Evolutionary conservation across 495 filamentous ascomycete species (phyloP), one percentile per base, ranked within the genome.

Genomic region (Pyronema omphalodes): DNA sequence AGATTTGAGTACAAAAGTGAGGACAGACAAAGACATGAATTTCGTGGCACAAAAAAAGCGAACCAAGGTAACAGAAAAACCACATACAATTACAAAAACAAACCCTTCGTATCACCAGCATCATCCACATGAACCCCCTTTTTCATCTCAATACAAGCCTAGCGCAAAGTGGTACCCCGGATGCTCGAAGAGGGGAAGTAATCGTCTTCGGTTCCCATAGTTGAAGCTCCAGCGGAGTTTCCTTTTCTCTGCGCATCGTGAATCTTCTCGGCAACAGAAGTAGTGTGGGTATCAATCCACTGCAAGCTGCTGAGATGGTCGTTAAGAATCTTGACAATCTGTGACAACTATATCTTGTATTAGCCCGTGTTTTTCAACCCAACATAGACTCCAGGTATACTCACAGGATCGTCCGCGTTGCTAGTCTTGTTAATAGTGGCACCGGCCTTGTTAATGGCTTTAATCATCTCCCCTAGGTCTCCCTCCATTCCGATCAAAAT

Each of bases 261-360:
- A 29, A 65, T 65, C 18, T 62, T 65, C 53, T 65, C 62, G 11
- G 53, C 52, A 12, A 54, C 40, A 15, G 23, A 23, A 43, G 52
- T 51, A 29, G 60, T 60, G n/a, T 60, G 62, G 7, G 34, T 76
- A 66, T 98, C 89, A 65, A 98, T 93, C 71, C 81, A 79, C 69
- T 95, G 88, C 46, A 98, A 73, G 62, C 89, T 83, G 12, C 77
- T 74, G 39, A 96, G 77, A 66, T 98, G 91, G 43, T 83, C 77
- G 66, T 98, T 98, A 53, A 98, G 79, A 41, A 98, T 86, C 50
- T 81, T 81, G 46, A 98, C 87, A 59, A 98, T 93, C 65, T 91
- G 83, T 33, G 85, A 88, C 60, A 98, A 76, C 86, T 95, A 43
- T 36, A 23, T 29, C 2, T 18, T 17, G 3, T 17, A 6, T 43